Evolutionary conservation across 768 basidiomycete genomes (phyloP), one percentile per base, ranked within the genome.

Genomic region (Amanita rimosa): DNA sequence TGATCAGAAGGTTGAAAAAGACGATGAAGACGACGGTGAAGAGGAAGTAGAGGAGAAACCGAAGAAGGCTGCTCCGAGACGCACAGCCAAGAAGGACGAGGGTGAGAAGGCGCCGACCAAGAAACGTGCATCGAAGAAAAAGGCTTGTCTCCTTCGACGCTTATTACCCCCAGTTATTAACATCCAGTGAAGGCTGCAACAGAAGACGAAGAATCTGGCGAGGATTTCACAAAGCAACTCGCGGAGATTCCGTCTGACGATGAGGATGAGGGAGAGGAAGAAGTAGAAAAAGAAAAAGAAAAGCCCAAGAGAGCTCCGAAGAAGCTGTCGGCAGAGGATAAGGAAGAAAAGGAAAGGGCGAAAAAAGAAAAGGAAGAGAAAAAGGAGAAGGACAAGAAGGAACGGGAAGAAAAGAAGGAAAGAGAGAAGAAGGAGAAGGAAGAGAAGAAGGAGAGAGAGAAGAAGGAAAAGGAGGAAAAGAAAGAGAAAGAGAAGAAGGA

Each of bases 121-220:
- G 52, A 77, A 75, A 53, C 70, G 71, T 27, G 62, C 60, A 42
- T 51, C 68, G 26, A 76, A 73, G 60, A 75, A 73, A 60, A 66
- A 61, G 61, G 65, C 62, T 35, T 22, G 52, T 51, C 16, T 17
- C 24, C 46, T 31, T 2, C 50, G 41, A 13, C 41, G 44, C 36
- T 44, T 49, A 49, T 43, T 29, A 44, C n/a, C 19, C 39, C 7
- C 22, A n/a, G 2, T 5, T 41, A 27, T 11, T 37, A 27, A 46
- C 48, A 19, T 27, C 22, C 14, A 14, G 22, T 24, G 37, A 31
- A 51, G 13, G 36, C 65, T 59, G 58, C 54, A 19, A 64, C 57
- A 10, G 61, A 62, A 8, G 65, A 64, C 17, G 67, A 69, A 1
- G 69, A 65, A 38, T 68, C 67, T 40, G 72, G 59, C 13, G 73